Evolutionary conservation across 768 basidiomycete species (phyloP).

Genomic region (Auricularia heimuer): DNA sequence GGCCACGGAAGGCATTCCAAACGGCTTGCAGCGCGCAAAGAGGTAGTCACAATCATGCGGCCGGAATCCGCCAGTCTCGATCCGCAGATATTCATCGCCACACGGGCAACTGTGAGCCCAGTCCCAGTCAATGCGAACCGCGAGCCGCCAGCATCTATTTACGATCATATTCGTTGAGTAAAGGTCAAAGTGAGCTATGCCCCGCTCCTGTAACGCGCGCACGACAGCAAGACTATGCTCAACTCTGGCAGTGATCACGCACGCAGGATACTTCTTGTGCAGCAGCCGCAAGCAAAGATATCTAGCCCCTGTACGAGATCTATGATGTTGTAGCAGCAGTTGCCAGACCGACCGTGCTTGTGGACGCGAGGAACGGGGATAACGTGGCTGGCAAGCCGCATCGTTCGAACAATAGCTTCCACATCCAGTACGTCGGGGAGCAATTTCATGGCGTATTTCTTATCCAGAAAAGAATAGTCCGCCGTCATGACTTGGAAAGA

Average conservation of each 20-base stretch:
- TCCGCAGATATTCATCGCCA: too few species aligned
- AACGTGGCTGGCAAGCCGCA: background rate
- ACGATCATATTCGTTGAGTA: too few species aligned
- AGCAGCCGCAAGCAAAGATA: background rate
- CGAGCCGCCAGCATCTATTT: too few species aligned
- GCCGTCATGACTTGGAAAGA: too few species aligned
- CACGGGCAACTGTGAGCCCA: too few species aligned
- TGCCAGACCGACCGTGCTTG: background rate
- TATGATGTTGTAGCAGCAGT: background rate
- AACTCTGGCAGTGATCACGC: background rate
- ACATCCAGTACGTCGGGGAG: background rate
- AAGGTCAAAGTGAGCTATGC: background rate
- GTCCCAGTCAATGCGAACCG: too few species aligned
- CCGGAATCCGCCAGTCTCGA: too few species aligned
- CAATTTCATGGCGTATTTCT: background rate
- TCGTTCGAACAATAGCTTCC: background rate
- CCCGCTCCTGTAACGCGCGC: background rate
- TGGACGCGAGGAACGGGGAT: background rate
- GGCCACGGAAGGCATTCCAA: too few species aligned
- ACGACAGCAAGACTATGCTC: background rate
- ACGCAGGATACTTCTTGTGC: background rate
- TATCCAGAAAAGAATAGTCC: too few species aligned
- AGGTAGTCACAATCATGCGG: too few species aligned
- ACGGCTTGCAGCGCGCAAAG: too few species aligned
- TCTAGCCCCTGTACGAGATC: background rate